Conservation (phyloP, 352 stramenopile genomes). For the Pythium myriotylum region DNA sequence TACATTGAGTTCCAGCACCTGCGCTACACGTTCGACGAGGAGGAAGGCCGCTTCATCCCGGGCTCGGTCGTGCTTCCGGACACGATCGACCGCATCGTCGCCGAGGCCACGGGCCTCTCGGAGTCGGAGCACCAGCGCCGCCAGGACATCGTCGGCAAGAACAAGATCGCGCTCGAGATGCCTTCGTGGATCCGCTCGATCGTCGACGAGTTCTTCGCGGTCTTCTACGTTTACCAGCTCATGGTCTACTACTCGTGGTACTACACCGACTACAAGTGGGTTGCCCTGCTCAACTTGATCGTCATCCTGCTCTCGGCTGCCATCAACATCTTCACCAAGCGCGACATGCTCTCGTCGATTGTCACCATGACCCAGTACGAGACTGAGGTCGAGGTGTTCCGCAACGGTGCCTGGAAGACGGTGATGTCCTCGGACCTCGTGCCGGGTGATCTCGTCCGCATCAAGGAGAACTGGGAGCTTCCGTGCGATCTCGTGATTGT, state of each 20-base stretch:
- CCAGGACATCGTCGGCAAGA: constrained; percentile 30
- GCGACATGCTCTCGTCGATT: constrained; percentile 29
- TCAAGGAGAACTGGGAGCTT: constrained; percentile 31
- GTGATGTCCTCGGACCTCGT: constrained; percentile 29
- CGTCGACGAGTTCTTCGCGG: constrained; percentile 34
- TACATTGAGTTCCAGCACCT: constrained; percentile 38
- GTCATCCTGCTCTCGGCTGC: constrained; percentile 30
- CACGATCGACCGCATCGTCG: constrained; percentile 25
- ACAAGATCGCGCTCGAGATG: constrained; percentile 36
- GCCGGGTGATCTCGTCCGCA: constrained; percentile 34
- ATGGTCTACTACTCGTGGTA: constrained; percentile 38
- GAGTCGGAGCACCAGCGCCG: constrained; percentile 25
- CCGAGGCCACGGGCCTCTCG: constrained; percentile 26
- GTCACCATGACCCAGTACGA: constrained; percentile 33
- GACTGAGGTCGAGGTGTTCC: constrained; percentile 43
- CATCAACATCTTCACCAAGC: constrained; percentile 40
- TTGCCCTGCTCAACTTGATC: constrained; percentile 28
- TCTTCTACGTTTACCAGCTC: constrained; percentile 41
- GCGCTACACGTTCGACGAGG: constrained; percentile 33
- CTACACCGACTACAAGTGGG: constrained; percentile 35
- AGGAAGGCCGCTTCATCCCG: constrained; percentile 29
- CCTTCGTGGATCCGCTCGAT: constrained; percentile 28
- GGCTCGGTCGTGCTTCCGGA: constrained; percentile 27
- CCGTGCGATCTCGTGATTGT: constrained; percentile 41
- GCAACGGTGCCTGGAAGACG: constrained; percentile 33